Conservation (phyloP, 176 grass and related monocot genomes). For the Eleusine coracana region DNA sequence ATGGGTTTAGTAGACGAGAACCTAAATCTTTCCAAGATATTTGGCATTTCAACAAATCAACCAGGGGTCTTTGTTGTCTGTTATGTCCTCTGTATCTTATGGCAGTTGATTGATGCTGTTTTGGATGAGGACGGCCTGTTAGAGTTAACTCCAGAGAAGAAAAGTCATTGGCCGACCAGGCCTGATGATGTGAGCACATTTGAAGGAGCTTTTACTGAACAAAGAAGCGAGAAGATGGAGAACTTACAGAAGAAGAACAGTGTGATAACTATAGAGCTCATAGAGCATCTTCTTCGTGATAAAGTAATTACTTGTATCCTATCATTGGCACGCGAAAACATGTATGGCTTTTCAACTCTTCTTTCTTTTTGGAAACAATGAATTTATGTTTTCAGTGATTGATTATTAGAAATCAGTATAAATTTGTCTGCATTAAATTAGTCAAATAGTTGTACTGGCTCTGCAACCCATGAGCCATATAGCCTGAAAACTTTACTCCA, state of each 20-base stretch:
- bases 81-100: constrained; percentile 76
- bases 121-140: constrained; percentile 89
- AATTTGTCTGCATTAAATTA: constrained; percentile 18
- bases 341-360: constrained; percentile 79
- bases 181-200: constrained; percentile 62
- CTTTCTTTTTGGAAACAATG: not conserved
- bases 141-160: constrained; percentile 74
- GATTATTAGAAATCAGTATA: constrained; percentile 11
- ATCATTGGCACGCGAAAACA: constrained; percentile 92
- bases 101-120: constrained; percentile 78
- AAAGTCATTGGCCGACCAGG: constrained; percentile 64
- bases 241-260: constrained; percentile 78
- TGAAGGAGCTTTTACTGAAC: constrained; percentile 65
- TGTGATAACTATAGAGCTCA: constrained; percentile 71
- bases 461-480: constrained; percentile 18
- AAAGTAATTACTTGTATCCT: constrained; percentile 98
- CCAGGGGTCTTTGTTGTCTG: constrained; percentile 74
- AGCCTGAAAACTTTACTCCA: constrained; percentile 29
- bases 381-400: constrained; percentile 7
- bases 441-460: constrained; percentile 10
- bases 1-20: constrained; percentile 70
- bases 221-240: constrained; percentile 62
- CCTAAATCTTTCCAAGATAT: constrained; percentile 72
- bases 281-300: constrained; percentile 77
- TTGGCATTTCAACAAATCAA: constrained; percentile 70